Evolutionary conservation across 805 yeast genomes (phyloP).

Genomic region (Yarrowia sp.): DNA sequence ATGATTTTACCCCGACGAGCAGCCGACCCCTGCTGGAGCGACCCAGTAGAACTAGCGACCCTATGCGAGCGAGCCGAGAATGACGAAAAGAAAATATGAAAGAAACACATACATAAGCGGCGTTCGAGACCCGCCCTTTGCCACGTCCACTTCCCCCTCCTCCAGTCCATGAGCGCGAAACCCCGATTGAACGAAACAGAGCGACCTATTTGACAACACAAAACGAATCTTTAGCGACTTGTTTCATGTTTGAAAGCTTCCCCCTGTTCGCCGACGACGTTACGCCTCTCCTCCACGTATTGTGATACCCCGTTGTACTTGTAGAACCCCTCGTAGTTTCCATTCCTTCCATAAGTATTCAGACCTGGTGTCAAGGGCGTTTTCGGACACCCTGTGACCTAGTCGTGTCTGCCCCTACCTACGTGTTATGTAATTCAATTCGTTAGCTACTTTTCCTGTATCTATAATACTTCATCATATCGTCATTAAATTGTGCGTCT

Average conservation of each 20-base stretch:
- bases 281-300: not conserved
- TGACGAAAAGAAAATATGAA: not conserved
- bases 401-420: too few relatives aligned
- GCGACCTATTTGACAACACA: conserved; percentile 4
- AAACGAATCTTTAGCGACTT: conserved; percentile 3
- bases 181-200: not conserved
- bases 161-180: not conserved
- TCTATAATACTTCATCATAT: conserved; percentile 6
- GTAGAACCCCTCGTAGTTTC: not conserved
- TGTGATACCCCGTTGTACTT: conserved; percentile 15
- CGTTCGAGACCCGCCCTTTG: not conserved
- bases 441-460: not conserved
- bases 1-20: conserved; percentile 28
- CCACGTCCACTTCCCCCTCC: not conserved
- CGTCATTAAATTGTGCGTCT: conserved; percentile 11
- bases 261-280: not conserved
- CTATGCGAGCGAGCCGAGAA: not conserved
- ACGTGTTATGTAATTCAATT: not conserved
- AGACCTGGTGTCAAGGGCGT: too few relatives aligned
- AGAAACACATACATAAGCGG: not conserved
- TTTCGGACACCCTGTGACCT: too few relatives aligned
- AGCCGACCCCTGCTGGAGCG: conserved; percentile 39
- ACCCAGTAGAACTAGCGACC: conserved; percentile 23
- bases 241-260: conserved; percentile 8
- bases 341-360: not conserved